Evolutionary conservation across 1,284 basidiomycete species (phyloP), one percentile per base, ranked within the genome.

Genomic region (Mycena citricolor): DNA sequence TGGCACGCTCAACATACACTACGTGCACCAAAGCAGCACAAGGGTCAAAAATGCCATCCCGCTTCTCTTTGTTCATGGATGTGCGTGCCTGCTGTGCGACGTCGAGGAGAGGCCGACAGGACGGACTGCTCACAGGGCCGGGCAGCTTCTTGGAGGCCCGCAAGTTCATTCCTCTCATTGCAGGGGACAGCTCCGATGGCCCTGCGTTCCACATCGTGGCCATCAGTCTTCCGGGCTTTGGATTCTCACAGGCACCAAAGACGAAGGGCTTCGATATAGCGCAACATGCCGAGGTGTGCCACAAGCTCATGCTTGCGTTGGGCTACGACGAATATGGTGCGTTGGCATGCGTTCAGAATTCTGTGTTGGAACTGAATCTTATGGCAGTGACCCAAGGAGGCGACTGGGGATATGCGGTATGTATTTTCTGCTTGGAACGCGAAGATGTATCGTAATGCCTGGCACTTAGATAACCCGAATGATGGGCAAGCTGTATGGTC

Each of bases 181-280:
- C 65, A 0, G 55, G 64, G 3, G 58, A 62, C 0, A 67, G 68
- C 1, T 33, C 63, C 5, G 66, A 73, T 2, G 62, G 74, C 34
- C 79, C 79, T 1, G 74, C 68, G 42, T 83, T 79, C 52, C 69
- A 72, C 47, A 73, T 81, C 7, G 74, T 81, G 0, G 71, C 68
- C 0, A 51, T 69, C 2, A 70, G 73, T 44, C 56, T 79, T 8
- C 78, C 78, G 7, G 73, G 73, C 0, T 81, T 54, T 54, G 74
- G 74, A 1, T 78, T 77, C 56, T 78, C 77, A 0, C 64, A 78
- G 31, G 73, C 49, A 22, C 55, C 64, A 4, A 57, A 55, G 7
- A 65, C 60, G 42, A 60, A 59, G 26, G 62, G 63, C 2, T 67
- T 67, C 33, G 42, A 36, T 11, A 14, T 59, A 3, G 17, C 51